Conservation (phyloP, 768 basidiomycete genomes). For the Pleurotus salmoneostramineus region DNA sequence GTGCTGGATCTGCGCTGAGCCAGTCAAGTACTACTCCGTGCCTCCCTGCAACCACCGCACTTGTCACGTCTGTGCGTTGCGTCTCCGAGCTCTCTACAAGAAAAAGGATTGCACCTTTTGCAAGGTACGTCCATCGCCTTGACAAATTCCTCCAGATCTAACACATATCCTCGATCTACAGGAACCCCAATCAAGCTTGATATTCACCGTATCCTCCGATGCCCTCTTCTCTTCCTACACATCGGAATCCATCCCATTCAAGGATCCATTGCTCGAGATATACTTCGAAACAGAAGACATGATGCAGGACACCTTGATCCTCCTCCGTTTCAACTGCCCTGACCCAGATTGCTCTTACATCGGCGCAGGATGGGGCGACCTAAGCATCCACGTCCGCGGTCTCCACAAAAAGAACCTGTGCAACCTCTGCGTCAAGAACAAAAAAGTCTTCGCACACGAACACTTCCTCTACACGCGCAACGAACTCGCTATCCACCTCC, state of each 20-base stretch:
- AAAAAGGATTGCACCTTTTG: slow-evolving; percentile 93
- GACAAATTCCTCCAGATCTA: neutral
- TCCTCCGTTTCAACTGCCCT: slow-evolving; percentile 94
- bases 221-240: slow-evolving; percentile 56
- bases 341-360: slow-evolving; percentile 79
- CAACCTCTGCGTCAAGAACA: slow-evolving; percentile 81
- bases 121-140: slow-evolving; percentile 54
- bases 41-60: slow-evolving; percentile 92
- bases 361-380: slow-evolving; percentile 84
- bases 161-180: slow-evolving; percentile 19
- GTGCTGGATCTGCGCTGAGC: slow-evolving; percentile 96
- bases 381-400: slow-evolving; percentile 80
- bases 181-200: slow-evolving; percentile 71
- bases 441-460: slow-evolving; percentile 96
- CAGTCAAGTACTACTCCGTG: slow-evolving; percentile 84
- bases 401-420: slow-evolving; percentile 78
- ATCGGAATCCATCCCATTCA: slow-evolving; percentile 52
- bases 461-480: slow-evolving; percentile 76
- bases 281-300: slow-evolving; percentile 88
- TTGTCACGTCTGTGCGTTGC: slow-evolving; percentile 90
- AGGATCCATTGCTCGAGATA: slow-evolving; percentile 71
- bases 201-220: slow-evolving; percentile 70
- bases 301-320: slow-evolving; percentile 91
- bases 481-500: slow-evolving; percentile 67
- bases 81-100: slow-evolving; percentile 90